phyloP scores from a whole-genome alignment of 768 basidiomycete species.

The Boletales sp. region DNA sequence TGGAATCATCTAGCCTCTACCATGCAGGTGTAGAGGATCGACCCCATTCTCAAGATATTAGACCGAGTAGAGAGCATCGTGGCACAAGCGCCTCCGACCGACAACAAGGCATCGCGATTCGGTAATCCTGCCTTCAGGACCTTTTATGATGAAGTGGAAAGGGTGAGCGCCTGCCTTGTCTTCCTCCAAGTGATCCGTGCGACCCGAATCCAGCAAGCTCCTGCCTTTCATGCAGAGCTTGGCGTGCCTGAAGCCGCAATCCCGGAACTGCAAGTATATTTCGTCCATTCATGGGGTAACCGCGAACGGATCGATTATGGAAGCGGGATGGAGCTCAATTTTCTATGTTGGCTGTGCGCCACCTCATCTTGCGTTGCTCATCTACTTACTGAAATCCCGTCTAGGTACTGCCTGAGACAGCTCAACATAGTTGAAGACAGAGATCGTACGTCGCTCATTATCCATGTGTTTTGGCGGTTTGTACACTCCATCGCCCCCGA shows the following conservation, averaged over 20 bases:
- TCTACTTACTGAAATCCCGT: background rate
- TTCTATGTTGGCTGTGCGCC: conserved; percentile 91
- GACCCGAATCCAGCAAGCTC: conserved; percentile 40
- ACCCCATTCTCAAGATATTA: conserved; percentile 59
- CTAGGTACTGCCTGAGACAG: conserved; percentile 76
- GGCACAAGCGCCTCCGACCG: conserved; percentile 74
- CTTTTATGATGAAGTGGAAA: conserved; percentile 79
- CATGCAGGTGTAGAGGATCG: conserved; percentile 49
- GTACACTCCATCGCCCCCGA: conserved; percentile 7
- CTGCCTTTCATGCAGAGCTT: conserved; percentile 58
- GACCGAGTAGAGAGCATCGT: conserved; percentile 65
- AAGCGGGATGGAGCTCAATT: conserved; percentile 99
- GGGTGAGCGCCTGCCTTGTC: conserved; percentile 41
- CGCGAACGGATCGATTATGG: conserved; percentile 93
- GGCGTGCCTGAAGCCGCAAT: conserved; percentile 55
- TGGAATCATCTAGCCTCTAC: background rate
- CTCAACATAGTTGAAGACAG: conserved; percentile 58
- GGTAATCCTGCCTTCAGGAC: conserved; percentile 95
- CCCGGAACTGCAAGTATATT: conserved; percentile 74
- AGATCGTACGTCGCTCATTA: conserved; percentile 75
- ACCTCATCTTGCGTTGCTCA: background rate
- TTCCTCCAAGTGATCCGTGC: conserved; percentile 1
- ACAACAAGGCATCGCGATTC: conserved; percentile 88
- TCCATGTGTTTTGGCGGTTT: conserved; percentile 86
- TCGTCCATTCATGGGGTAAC: conserved; percentile 89